A percentile compares a stretch with the other conserved stretches of the same genome.
Evolutionary conservation across 2,329 filamentous ascomycete species (phyloP).

Genomic region (Clarireedia monteithiana): DNA sequence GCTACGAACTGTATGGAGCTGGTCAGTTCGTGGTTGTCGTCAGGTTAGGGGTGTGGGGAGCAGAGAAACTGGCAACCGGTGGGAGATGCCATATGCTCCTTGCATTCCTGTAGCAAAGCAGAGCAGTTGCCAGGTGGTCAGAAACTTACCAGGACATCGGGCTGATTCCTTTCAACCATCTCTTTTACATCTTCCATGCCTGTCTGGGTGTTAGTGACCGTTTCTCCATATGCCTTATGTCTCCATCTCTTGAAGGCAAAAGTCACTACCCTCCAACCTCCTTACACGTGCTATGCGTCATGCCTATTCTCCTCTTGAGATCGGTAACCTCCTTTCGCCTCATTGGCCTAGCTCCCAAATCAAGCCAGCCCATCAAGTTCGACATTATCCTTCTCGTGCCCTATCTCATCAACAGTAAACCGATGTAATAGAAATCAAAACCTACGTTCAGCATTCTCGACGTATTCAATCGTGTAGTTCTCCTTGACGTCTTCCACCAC

Average conservation of each 20-base stretch:
- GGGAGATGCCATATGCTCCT: too few species aligned
- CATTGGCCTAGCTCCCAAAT: too few species aligned
- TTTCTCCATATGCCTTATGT: neutral
- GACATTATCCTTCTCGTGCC: too few species aligned
- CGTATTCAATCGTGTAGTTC: constrained; percentile 53
- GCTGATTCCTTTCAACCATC: constrained; percentile 43
- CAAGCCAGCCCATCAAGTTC: too few species aligned
- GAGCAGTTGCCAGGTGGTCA: neutral
- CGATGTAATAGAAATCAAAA: constrained; percentile 1
- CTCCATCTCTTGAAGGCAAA: neutral
- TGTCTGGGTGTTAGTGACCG: constrained; percentile 19
- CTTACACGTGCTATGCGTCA: too few species aligned
- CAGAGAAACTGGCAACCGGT: neutral
- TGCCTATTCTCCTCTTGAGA: too few species aligned
- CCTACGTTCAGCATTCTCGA: constrained; percentile 54
- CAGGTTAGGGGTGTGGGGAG: neutral
- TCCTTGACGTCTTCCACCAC: constrained; percentile 55
- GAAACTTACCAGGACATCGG: constrained; percentile 44
- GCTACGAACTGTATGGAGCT: constrained; percentile 46
- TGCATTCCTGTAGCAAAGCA: too few species aligned
- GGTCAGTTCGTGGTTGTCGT: neutral
- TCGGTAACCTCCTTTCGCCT: too few species aligned
- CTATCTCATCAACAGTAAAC: neutral
- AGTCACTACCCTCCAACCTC: neutral
- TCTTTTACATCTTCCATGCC: constrained; percentile 47